Evolutionary conservation across 176 grass and related monocot genomes (phyloP).

Genomic region (Oryza brachyantha): DNA sequence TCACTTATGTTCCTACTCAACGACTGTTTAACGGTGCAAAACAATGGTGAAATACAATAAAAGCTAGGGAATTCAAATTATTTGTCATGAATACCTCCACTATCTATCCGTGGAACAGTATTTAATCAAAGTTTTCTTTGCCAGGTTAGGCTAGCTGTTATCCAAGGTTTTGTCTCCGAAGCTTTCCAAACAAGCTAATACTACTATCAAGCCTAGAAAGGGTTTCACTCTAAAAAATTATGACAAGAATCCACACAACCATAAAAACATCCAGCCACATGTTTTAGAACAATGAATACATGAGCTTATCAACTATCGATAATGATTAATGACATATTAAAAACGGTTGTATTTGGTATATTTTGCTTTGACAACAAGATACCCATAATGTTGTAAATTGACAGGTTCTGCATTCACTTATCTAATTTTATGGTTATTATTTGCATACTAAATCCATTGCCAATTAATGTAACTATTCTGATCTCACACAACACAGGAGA

Average conservation of each 20-base stretch:
- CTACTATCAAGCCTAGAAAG: slow-evolving; percentile 1
- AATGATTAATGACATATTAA: not conserved
- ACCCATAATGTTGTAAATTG: not conserved
- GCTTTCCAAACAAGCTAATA: not conserved
- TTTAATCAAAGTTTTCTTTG: not conserved
- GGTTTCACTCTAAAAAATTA: not conserved
- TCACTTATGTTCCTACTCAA: not conserved
- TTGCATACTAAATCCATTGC: not conserved
- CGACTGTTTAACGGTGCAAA: not conserved
- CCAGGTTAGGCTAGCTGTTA: not conserved
- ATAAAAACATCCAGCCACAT: not conserved
- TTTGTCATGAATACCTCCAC: not conserved
- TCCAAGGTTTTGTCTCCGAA: not conserved
- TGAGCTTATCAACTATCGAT: not conserved
- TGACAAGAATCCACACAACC: not conserved
- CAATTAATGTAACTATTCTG: not conserved
- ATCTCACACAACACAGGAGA: not conserved
- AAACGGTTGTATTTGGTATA: not conserved
- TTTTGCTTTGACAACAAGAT: not conserved
- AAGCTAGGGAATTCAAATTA: not conserved
- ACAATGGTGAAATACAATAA: not conserved
- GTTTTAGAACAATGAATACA: slow-evolving; percentile 1
- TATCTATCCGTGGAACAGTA: not conserved
- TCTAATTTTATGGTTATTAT: not conserved
- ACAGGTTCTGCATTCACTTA: not conserved